Evolutionary conservation across 1,284 basidiomycete species (phyloP), one percentile per base, ranked within the genome.

Genomic region (Megacollybia platyphylla): DNA sequence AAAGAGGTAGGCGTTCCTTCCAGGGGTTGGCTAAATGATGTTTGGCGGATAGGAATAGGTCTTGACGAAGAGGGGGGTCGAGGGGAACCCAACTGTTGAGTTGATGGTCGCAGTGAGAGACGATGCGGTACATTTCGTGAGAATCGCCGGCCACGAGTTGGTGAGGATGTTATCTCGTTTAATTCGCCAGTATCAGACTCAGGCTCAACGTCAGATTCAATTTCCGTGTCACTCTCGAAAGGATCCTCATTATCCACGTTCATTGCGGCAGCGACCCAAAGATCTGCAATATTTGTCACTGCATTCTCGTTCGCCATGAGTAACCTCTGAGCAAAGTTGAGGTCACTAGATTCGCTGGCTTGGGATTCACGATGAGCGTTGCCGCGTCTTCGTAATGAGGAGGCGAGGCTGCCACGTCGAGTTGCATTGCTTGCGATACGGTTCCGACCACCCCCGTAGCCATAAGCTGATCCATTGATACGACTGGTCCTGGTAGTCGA

Each of bases 251-350:
- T 86, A 52, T 92, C 90, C 7, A 79, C 86, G 46, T 88, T 89
- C 65, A 91, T 88, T 3, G 91, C 91, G 17, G 89, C 83, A 7
- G 90, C 89, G 46, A 94, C 86, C 90, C 91, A 94, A 10, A 94
- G 65, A 61, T 93, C 90, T 4, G 87, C 84, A 50, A 94, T 85
- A 49, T 82, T 85, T 40, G 85, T 88, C 5, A 92, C 87, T 1
- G 86, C 82, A 54, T 88, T 85, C 57, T 92, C 88, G 59, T 93
- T 92, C 3, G 91, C 88, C 63, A 94, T 79, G 24, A 94, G 65
- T n/a, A 94, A 60, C 48, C 87, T 74, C 56, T 97, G 89, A 0
- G 93, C 87, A 52, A 97, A 89, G 53, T 85, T 87, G 42, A 84
- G 65, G 50, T 82, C 79, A 45, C 60, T 53, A 2, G 60, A 65